These are phyloP conservation scores for Torulaspora maleeae DNA, from an alignment of 805 yeast genomes.

Conservation along the genomic window DNA sequence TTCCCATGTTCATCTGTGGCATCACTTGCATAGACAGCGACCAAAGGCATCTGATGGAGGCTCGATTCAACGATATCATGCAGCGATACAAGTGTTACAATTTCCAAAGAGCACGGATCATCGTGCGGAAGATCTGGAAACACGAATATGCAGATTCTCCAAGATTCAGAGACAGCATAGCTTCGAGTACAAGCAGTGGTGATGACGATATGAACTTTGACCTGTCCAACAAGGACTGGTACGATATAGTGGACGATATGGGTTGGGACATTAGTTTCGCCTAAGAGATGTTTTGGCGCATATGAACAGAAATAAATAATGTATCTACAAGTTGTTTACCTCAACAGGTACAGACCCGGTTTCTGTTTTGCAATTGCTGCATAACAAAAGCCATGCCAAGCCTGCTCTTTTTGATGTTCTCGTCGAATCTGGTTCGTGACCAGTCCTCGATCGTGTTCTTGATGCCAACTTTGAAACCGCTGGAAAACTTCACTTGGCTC, in stretches of 20 bases:
- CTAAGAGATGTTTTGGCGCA: constrained; percentile 5
- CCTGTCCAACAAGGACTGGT: constrained; percentile 50
- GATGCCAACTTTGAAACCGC: constrained; percentile 55
- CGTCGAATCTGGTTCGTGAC: constrained; percentile 67
- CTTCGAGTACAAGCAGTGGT: constrained; percentile 20
- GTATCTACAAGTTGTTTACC: constrained; percentile 1
- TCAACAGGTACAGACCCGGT: constrained; percentile 5
- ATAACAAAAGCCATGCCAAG: constrained; percentile 75
- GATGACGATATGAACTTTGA: constrained; percentile 47
- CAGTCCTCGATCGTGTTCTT: constrained; percentile 75
- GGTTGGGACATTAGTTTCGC: constrained; percentile 84
- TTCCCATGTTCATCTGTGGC: constrained; percentile 77
- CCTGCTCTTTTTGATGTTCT: constrained; percentile 60
- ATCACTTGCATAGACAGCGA: constrained; percentile 52
- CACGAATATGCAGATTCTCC: constrained; percentile 29
- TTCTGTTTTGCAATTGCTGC: constrained; percentile 48
- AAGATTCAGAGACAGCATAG: constrained; percentile 2
- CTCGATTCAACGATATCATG: constrained; percentile 51
- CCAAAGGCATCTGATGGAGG: constrained; percentile 50
- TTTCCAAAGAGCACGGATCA: constrained; percentile 40
- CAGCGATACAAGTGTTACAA: constrained; percentile 67
- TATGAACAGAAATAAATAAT: constrained; percentile 5
- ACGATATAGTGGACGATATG: constrained; percentile 53
- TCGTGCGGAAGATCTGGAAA: constrained; percentile 42
- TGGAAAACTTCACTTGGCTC: constrained; percentile 62